Base-by-base conservation (phyloP, 2,329 filamentous ascomycete genomes). In the Monilinia fructigena region DNA sequence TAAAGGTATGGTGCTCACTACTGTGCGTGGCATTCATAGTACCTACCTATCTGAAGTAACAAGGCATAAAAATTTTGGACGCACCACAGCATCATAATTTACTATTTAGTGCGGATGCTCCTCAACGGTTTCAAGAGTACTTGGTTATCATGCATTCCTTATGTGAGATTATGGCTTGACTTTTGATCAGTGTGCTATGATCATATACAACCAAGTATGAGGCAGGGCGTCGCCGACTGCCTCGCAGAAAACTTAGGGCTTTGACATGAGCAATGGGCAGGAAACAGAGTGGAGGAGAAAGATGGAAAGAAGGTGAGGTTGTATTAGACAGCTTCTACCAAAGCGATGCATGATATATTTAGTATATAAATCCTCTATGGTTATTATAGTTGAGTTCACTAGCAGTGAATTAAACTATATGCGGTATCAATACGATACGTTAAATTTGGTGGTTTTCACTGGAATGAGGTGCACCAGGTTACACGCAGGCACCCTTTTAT, bases 221-320 rank as follows among this genome's bases (percentile, higher is more conserved):
- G 68, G 75, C 79, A 80, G 68, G 75, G 78, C 65, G 76, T 77
- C 66, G 79, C 79, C 2, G 79, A 80, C n/a, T 78, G 80, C 56
- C 75, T 81, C 54, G 78, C 78, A 16, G 73, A 70, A 55, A 79
- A 80, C 71, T 71, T 80, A 55, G 76, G 75, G 66, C 72, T 45
- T 42, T 61, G 55, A 1, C 70, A 74, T 52, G 74, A 73, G 31
- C 68, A 70, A 54, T 79, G 76, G 73, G 72, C 74, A 64, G 77
- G 78, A 35, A 72, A 68, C 58, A 74, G 70, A 26, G 79, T 80
- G 2, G 77, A 76, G 23, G 67, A 79, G 38, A 79, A 69, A 53
- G 67, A 70, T 45, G 66, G 68, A 50, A 28, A 58, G 3, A 40
- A 40, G 31, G 11, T 18, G 8, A 56, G 55, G 12, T 23, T 12